These are phyloP conservation scores for Trichoderma pleuroti DNA, from an alignment of 2,329 filamentous ascomycete genomes.

Conservation along the genomic window DNA sequence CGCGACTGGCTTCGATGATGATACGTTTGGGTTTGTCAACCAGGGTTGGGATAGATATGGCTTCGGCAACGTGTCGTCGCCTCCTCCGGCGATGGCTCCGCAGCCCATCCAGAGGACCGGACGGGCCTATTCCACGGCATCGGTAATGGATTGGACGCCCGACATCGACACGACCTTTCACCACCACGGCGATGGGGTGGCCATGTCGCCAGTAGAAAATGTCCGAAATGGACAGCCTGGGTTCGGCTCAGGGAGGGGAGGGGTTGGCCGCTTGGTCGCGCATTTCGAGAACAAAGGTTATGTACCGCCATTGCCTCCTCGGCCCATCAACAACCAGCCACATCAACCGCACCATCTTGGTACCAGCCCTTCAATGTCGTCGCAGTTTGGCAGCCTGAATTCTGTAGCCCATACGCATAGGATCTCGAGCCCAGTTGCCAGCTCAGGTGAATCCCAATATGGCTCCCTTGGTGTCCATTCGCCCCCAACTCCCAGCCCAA, in stretches of 20 bases:
- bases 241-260: conserved; percentile 24
- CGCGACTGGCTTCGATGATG: conserved; percentile 29
- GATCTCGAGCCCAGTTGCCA: conserved; percentile 33
- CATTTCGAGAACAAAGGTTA: conserved; percentile 41
- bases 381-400: conserved; percentile 33
- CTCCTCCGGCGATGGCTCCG: conserved; percentile 25
- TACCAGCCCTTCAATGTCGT: conserved; percentile 28
- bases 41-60: conserved; percentile 35
- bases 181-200: conserved; percentile 23
- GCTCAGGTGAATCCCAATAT: conserved; percentile 33
- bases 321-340: conserved; percentile 30
- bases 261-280: conserved; percentile 38
- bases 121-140: conserved; percentile 28
- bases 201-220: conserved; percentile 22
- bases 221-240: conserved; percentile 30
- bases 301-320: conserved; percentile 35
- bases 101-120: conserved; percentile 28
- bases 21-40: conserved; percentile 32
- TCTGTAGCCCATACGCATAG: conserved; percentile 26
- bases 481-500: conserved; percentile 33
- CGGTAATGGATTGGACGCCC: conserved; percentile 39
- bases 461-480: conserved; percentile 30
- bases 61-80: conserved; percentile 24
- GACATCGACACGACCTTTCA: conserved; percentile 31
- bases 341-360: conserved; percentile 29